Evolutionary conservation across 495 filamentous ascomycete genomes (phyloP).

Genomic region (Penicillium atrosanguineum): DNA sequence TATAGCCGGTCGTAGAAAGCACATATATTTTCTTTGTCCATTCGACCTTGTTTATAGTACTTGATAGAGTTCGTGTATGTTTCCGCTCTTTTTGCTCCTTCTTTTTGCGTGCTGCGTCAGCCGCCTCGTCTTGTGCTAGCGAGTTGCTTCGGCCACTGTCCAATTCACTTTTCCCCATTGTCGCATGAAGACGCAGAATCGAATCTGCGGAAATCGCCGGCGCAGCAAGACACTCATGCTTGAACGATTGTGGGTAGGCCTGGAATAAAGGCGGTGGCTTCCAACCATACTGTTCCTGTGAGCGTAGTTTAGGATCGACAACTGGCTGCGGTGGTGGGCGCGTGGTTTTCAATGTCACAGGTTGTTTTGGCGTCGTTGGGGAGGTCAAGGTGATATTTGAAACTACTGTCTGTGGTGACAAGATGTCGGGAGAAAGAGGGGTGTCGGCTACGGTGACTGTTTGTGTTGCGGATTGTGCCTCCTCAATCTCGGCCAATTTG

Average conservation of each 20-base stretch:
- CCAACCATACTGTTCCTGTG: slow-evolving; percentile 51
- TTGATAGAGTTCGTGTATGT: slow-evolving; percentile 53
- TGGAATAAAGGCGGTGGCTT: slow-evolving; percentile 82
- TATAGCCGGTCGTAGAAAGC: slow-evolving; percentile 74
- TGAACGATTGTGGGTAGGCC: slow-evolving; percentile 82
- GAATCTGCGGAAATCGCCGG: slow-evolving; percentile 53
- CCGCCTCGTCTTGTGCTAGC: slow-evolving; percentile 11
- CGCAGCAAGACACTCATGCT: slow-evolving; percentile 50
- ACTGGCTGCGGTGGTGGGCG: slow-evolving; percentile 13
- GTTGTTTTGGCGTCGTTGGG: slow-evolving; percentile 21
- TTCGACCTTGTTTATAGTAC: slow-evolving; percentile 61
- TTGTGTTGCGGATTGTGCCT: slow-evolving; percentile 16
- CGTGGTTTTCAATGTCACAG: slow-evolving; percentile 22
- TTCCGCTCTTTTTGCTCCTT: slow-evolving; percentile 45
- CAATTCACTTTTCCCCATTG: slow-evolving; percentile 34
- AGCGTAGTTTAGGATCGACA: slow-evolving; percentile 14
- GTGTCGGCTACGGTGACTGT: slow-evolving; percentile 10
- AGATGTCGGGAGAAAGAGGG: slow-evolving; percentile 26
- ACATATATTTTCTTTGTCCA: slow-evolving; percentile 85
- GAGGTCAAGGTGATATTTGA: slow-evolving; percentile 32
- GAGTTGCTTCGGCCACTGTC: slow-evolving; percentile 1
- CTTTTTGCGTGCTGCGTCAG: slow-evolving; percentile 30
- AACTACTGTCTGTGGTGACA: slow-evolving; percentile 27
- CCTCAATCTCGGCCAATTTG: slow-evolving; percentile 37
- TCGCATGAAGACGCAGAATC: slow-evolving; percentile 57